Base-by-base conservation (phyloP, 2,329 filamentous ascomycete species). In the Microdochium trichocladiopsis region DNA sequence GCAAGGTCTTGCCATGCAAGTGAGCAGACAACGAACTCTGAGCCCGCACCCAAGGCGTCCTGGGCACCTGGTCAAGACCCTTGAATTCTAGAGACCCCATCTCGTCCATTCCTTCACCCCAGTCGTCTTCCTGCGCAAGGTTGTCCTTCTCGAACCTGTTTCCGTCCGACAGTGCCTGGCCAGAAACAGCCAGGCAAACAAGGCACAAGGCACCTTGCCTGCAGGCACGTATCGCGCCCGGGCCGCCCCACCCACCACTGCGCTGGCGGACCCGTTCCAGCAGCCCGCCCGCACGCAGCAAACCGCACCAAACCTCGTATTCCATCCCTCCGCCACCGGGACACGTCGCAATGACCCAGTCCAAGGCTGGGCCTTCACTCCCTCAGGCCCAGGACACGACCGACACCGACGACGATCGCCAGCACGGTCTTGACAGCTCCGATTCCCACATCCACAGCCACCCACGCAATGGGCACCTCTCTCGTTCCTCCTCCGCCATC, bases 351-450 rank as follows among this genome's bases (percentile, higher is more conserved):
- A 76, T 76, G 73, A 71, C 69, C 65, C 69, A 72, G 66, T 66
- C 69, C 63, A 65, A 62, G 59, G 68, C 65, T 65, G 71, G 70
- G 70, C 67, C 73, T 72, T 73, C 73, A 74, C 72, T 76, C 68
- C 61, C 70, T 73, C 72, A 75, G 73, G 65, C 71, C 68, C 72
- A 68, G 60, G 60, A 63, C 56, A 56, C 58, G 61, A 58, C 59
- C 52, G 61, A 53, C 59, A 59, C 66, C 52, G 53, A 61, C 56
- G 58, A 63, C 54, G 63, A 64, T 61, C 66, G 68, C 61, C 66
- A 63, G 55, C 63, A 63, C 58, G 60, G 64, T 58, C 56, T 57
- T 63, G 69, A 68, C 62, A 62, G 56, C 48, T 60, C 60, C 22
- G 23, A 48, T 23, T 12, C 25, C 24, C 21, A 10, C 47, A 10